These are phyloP conservation scores for Paramecium sonneborni DNA, from an alignment of 73 alveolate species.

Conservation along the genomic window DNA sequence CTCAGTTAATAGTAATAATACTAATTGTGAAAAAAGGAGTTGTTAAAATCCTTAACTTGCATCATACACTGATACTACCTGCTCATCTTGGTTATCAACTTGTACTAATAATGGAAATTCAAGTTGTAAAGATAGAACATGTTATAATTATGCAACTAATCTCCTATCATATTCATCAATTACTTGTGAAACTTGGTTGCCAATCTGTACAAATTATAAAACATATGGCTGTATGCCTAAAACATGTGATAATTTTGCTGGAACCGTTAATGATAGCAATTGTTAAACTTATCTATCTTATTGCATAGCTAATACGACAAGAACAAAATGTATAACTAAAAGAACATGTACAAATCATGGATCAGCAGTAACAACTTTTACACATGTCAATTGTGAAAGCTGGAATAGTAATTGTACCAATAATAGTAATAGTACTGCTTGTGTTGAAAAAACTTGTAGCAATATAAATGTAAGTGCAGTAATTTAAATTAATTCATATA, in stretches of 20 bases:
- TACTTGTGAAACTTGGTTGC: slow-evolving; percentile 3
- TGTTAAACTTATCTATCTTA: background rate
- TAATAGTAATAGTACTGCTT: background rate
- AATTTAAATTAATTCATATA: background rate
- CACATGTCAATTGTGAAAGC: background rate
- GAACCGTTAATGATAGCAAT: background rate
- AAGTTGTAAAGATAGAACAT: background rate
- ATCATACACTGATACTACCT: background rate
- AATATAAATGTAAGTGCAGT: background rate
- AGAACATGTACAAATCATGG: slow-evolving; percentile 35
- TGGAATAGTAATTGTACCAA: background rate
- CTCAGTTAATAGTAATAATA: background rate
- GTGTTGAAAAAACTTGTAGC: background rate
- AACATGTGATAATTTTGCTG: slow-evolving; percentile 2
- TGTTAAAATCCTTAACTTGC: background rate
- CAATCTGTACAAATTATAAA: background rate
- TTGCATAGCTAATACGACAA: background rate
- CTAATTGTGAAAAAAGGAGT: background rate
- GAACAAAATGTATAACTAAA: background rate
- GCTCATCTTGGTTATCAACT: background rate
- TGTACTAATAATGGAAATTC: slow-evolving; percentile 27
- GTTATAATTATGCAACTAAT: background rate
- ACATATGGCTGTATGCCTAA: background rate
- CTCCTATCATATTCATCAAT: background rate
- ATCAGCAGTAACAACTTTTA: background rate